phyloP scores from a whole-genome alignment of 441 rosid species.

The Pelargonium exstipulatum region DNA sequence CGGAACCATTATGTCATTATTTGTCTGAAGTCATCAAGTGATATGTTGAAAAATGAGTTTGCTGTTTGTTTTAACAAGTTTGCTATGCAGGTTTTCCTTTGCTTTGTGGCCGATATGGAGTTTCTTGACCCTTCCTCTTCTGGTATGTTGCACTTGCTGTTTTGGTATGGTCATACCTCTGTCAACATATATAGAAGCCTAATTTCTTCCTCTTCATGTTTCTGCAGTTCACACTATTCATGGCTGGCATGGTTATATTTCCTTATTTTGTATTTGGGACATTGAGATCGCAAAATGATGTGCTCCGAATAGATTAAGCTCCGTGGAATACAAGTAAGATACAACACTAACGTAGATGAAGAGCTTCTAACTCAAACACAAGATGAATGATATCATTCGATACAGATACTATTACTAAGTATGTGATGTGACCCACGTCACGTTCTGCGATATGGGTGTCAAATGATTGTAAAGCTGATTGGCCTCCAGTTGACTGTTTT shows the following conservation, averaged over 20 bases:
- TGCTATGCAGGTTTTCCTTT: slow-evolving; percentile 54
- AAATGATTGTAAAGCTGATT: slow-evolving; percentile 20
- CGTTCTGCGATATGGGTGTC: slow-evolving; percentile 19
- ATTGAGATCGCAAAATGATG: slow-evolving; percentile 61
- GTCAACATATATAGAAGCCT: slow-evolving; percentile 17
- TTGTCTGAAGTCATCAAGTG: slow-evolving; percentile 13
- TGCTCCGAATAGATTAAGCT: slow-evolving; percentile 63
- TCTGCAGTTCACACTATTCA: slow-evolving; percentile 91
- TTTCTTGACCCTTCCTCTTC: slow-evolving; percentile 87
- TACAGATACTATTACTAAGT: slow-evolving; percentile 10
- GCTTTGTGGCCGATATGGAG: slow-evolving; percentile 98
- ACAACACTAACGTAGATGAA: slow-evolving; percentile 28
- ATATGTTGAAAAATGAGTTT: slow-evolving; percentile 16
- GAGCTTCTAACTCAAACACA: slow-evolving; percentile 19
- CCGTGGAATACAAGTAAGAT: slow-evolving; percentile 20
- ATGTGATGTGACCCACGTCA: slow-evolving; percentile 8
- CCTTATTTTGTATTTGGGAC: slow-evolving; percentile 70
- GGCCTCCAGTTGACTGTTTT: slow-evolving; percentile 15
- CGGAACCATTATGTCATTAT: slow-evolving; percentile 14
- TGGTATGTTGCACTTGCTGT: slow-evolving; percentile 40
- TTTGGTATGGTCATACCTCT: slow-evolving; percentile 11
- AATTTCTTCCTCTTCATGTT: slow-evolving; percentile 19
- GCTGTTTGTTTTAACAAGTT: slow-evolving; percentile 21
- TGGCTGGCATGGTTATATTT: slow-evolving; percentile 82
- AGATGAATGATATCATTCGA: slow-evolving; percentile 22